A percentile compares a stretch with the other conserved stretches of the same genome.
Conservation (phyloP, 1,139 yeast genomes). For the Zygoascus meyerae region DNA sequence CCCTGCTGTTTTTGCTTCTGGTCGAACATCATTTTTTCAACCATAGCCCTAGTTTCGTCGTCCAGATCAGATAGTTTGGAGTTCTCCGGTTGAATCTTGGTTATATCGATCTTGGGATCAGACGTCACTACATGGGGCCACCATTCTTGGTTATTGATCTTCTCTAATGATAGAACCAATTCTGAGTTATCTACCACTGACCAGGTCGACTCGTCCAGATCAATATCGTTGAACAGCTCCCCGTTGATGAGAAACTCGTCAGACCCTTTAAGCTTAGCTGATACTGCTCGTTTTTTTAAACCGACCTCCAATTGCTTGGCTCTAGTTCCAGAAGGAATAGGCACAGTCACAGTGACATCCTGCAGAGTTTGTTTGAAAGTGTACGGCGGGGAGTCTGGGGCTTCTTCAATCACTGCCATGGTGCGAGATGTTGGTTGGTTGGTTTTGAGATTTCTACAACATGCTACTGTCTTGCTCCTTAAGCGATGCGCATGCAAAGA, state of each 20-base stretch:
- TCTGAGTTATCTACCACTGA: constrained; percentile 37
- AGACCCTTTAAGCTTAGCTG: constrained; percentile 25
- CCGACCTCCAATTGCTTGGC: constrained; percentile 33
- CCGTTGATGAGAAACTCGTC: constrained; percentile 31
- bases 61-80: constrained; percentile 40
- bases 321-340: constrained; percentile 33
- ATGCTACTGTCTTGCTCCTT: too few species aligned
- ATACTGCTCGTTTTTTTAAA: constrained; percentile 25
- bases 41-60: constrained; percentile 40
- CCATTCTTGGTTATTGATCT: constrained; percentile 38
- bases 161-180: constrained; percentile 36
- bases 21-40: constrained; percentile 46
- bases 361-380: constrained; percentile 39
- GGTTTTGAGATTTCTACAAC: neutral
- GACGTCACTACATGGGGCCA: constrained; percentile 42
- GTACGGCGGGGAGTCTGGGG: constrained; percentile 25
- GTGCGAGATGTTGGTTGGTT: neutral
- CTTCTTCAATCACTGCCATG: neutral
- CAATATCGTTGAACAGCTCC: constrained; percentile 32
- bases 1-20: constrained; percentile 39
- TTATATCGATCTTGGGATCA: constrained; percentile 41
- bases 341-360: constrained; percentile 36
- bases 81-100: constrained; percentile 39
- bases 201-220: constrained; percentile 40
- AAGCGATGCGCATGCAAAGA: too few species aligned